Conservation (phyloP, 441 rosid genomes). For the Theobroma grandiflorum region DNA sequence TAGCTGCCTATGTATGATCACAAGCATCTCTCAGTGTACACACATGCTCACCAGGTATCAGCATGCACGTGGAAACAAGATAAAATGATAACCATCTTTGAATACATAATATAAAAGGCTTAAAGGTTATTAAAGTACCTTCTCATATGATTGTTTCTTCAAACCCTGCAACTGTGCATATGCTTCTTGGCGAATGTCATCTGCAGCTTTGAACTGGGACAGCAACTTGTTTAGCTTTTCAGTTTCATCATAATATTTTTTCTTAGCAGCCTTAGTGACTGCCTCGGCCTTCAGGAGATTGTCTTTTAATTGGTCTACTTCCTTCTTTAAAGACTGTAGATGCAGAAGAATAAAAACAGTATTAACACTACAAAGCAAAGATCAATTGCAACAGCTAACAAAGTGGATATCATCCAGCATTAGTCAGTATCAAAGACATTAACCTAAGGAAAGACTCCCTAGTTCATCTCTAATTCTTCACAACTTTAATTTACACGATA, state of each 20-base stretch:
- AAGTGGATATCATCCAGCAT: not conserved
- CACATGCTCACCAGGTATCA: not conserved
- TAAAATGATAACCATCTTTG: not conserved
- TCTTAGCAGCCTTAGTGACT: constrained; percentile 60
- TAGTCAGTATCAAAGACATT: not conserved
- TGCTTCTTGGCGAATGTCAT: constrained; percentile 71
- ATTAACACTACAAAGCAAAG: not conserved
- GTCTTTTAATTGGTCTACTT: constrained; percentile 65
- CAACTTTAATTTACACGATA: not conserved
- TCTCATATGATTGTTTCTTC: constrained; percentile 63
- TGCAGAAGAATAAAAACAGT: constrained; percentile 29
- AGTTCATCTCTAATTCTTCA: not conserved
- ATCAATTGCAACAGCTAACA: constrained; percentile 4
- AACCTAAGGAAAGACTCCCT: not conserved
- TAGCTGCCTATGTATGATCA: not conserved
- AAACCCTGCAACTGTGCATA: constrained; percentile 61
- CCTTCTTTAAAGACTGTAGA: constrained; percentile 70
- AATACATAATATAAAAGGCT: not conserved
- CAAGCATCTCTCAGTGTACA: not conserved
- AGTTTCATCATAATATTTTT: constrained; percentile 53
- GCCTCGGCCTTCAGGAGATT: constrained; percentile 64
- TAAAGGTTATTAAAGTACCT: constrained; percentile 46
- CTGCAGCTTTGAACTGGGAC: constrained; percentile 62
- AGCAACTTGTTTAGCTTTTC: constrained; percentile 54
- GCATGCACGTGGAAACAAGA: not conserved